Base-by-base conservation (phyloP, 169 alveolate genomes). In the Eimeria brunetti region DNA sequence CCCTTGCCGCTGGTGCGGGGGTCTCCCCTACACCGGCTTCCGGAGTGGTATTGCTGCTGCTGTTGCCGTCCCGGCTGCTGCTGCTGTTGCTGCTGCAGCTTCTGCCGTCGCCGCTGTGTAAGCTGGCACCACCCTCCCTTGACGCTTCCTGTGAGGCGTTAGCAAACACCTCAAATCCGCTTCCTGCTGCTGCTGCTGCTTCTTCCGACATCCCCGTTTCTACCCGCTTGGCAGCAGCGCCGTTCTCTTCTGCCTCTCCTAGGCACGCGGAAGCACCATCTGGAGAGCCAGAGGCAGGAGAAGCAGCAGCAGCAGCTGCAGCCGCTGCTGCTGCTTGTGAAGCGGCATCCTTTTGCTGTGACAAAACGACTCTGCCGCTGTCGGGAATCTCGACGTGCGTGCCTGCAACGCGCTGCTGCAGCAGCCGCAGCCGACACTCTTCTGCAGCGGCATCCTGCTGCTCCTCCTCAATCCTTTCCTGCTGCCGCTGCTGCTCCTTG, bases 401-500 rank as follows among this genome's bases (percentile, higher is more conserved):
- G 64, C 33, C 64, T 22, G 76, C 92, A 27, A 85, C 51, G 30
- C 81, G 92, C 64, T 60, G 92, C 78, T 85, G 92, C 92, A 85
- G 76, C 80, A 85, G 92, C 81, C 60, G 44, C 36, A 85, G 60
- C 27, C 92, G 75, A 71, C 92, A 85, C 11, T 33, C 92, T 49
- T 85, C 92, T 14, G 92, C 92, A 36, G 76, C 78, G 46, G 75
- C 92, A 67, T 58, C 80, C 60, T 85, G 64, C 62, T 85, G 92
- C 81, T 56, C 56, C 56, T 85, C 80, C 81, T 60, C 38, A 16
- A 58, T 62, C 71, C 49, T n/a, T n/a, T 58, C 49, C 41, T 41
- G 92, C 92, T 85, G 92, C 92, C 92, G 53, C 51, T 85, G 92
- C 64, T 38, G 92, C 81, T 85, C 92, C 92, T 62, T 85, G n/a